Conservation (phyloP, 768 basidiomycete species). For the Lentinula boryana region DNA sequence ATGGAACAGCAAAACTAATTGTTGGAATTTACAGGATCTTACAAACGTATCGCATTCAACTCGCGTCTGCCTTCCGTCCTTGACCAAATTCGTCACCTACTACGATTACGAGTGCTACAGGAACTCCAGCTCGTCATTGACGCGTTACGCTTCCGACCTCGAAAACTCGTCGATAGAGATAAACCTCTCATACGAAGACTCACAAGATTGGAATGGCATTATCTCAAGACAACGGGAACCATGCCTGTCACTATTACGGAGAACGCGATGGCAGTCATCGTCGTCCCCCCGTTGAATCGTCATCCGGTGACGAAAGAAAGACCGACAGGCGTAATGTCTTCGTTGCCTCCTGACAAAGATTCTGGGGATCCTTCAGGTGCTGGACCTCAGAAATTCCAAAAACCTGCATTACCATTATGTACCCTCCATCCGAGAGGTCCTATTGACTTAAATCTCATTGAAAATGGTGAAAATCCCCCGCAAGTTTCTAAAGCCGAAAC, state of each 20-base stretch:
- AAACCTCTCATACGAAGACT: conserved; percentile 53
- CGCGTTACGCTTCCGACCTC: conserved; percentile 23
- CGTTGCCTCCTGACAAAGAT: conserved; percentile 24
- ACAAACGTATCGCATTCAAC: conserved; percentile 24
- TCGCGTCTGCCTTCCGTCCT: conserved; percentile 35
- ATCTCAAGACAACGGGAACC: conserved; percentile 36
- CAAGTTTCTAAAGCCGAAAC: conserved; percentile 14
- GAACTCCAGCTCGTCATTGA: conserved; percentile 61
- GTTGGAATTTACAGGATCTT: conserved; percentile 11
- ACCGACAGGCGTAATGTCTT: conserved; percentile 32
- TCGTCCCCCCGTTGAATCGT: conserved; percentile 61
- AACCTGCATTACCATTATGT: conserved; percentile 23
- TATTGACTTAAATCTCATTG: background rate
- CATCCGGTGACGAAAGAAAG: conserved; percentile 39
- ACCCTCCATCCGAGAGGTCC: conserved; percentile 15
- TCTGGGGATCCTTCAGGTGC: conserved; percentile 1
- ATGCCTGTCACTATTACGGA: conserved; percentile 32
- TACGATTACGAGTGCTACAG: conserved; percentile 71
- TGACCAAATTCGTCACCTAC: conserved; percentile 53
- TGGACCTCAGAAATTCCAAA: conserved; percentile 4
- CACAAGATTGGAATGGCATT: conserved; percentile 53
- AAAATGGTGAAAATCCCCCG: background rate
- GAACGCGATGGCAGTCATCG: conserved; percentile 60
- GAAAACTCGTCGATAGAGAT: conserved; percentile 3
- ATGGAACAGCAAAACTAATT: background rate